These are phyloP conservation scores for Cyberlindnera xylosilytica DNA, from an alignment of 805 yeast species.

Conservation along the genomic window DNA sequence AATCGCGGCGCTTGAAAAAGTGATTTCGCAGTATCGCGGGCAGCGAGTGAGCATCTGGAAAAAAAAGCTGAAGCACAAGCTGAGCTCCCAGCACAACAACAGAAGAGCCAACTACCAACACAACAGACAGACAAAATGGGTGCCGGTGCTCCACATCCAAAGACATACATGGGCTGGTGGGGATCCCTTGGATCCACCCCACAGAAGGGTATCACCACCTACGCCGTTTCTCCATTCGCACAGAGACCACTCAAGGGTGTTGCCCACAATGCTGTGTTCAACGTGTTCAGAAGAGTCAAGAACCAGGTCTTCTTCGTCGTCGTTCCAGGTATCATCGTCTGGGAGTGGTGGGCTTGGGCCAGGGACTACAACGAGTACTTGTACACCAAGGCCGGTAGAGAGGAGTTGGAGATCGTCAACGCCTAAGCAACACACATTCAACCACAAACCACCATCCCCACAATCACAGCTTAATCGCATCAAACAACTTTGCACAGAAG, in stretches of 20 bases:
- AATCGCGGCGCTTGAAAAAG: conserved; percentile 14
- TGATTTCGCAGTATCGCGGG: conserved; percentile 2
- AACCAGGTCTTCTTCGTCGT: conserved; percentile 76
- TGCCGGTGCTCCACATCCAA: conserved; percentile 59
- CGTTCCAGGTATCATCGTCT: conserved; percentile 75
- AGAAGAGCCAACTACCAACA: conserved; percentile 2
- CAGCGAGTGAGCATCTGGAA: conserved; percentile 9
- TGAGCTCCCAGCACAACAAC: not conserved
- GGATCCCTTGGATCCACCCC: conserved; percentile 84
- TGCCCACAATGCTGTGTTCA: conserved; percentile 82
- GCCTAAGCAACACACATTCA: conserved; percentile 25
- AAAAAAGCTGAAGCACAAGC: conserved; percentile 7
- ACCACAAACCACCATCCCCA: not conserved
- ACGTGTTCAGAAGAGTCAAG: conserved; percentile 91
- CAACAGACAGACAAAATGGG: conserved; percentile 43
- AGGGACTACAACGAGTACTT: conserved; percentile 89
- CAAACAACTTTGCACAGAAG: not conserved
- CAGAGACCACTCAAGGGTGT: conserved; percentile 89
- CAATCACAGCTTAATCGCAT: conserved; percentile 3
- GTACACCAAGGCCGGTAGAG: conserved; percentile 97
- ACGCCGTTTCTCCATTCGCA: conserved; percentile 91
- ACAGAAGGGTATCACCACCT: conserved; percentile 82
- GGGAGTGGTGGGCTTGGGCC: conserved; percentile 84
- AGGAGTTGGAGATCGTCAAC: conserved; percentile 72
- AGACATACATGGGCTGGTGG: conserved; percentile 96